A percentile compares a stretch with the other conserved stretches of the same genome.
Evolutionary conservation across 805 yeast species (phyloP).

Genomic region (Jamesozyma piceae): DNA sequence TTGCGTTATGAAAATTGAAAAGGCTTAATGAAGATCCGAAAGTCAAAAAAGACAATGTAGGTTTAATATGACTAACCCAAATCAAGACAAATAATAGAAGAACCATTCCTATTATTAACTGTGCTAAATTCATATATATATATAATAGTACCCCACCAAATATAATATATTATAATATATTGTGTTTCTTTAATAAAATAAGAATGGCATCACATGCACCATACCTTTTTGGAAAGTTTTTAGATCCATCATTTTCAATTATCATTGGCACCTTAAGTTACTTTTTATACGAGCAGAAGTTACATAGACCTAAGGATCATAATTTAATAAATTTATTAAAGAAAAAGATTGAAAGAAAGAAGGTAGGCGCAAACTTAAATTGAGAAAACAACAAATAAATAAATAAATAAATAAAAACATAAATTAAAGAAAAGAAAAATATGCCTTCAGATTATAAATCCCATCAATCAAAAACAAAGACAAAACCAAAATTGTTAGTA

Average conservation of each 20-base stretch:
- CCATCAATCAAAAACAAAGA: not conserved
- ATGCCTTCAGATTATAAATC: not conserved
- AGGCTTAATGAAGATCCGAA: too few relatives aligned
- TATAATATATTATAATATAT: too few relatives aligned
- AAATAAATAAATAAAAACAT: not conserved
- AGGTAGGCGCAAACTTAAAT: not conserved
- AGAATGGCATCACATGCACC: slow-evolving; percentile 21
- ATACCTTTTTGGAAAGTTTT: slow-evolving; percentile 38
- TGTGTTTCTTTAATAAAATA: not conserved
- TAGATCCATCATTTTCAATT: slow-evolving; percentile 60
- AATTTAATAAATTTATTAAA: slow-evolving; percentile 43
- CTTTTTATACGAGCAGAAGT: slow-evolving; percentile 51
- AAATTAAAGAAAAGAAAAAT: not conserved
- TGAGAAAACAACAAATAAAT: not conserved
- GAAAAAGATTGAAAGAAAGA: slow-evolving; percentile 23
- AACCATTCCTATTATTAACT: too few relatives aligned
- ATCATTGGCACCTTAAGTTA: slow-evolving; percentile 55
- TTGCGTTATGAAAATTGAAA: too few relatives aligned
- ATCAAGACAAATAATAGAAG: too few relatives aligned
- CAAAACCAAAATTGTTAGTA: slow-evolving; percentile 17
- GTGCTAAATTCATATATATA: too few relatives aligned
- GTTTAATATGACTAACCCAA: too few relatives aligned
- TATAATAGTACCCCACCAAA: not conserved
- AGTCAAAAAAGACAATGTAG: too few relatives aligned
- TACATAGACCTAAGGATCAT: slow-evolving; percentile 46